Evolutionary conservation across 345 rosid species (phyloP), one percentile per base, ranked within the genome.

Genomic region (Viola odorata): DNA sequence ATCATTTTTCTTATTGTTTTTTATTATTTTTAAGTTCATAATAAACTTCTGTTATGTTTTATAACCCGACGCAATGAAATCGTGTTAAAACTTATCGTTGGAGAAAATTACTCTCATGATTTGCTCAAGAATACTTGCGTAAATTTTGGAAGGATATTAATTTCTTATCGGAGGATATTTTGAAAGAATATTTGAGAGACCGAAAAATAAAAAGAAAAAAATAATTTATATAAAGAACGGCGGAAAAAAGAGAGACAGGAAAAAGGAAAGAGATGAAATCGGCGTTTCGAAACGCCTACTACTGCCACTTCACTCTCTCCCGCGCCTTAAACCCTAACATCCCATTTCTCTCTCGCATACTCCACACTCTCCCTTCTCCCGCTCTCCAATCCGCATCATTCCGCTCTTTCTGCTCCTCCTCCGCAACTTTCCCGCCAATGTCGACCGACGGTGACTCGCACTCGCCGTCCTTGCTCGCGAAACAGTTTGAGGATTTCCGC

Each of bases 401-500:
- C 8, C 41, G 6, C 62, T 50, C 48, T 41, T 36, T 57, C 39
- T 17, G 41, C 53, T 47, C 49, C 2, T n/a, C 37, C 63, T 60
- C 52, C 53, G 12, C 66, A 23, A 51, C 57, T n/a, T 49, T 1
- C 63, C 16, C 32, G 32, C 32, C 85, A 38, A 92, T 92, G 96
- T 76, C 82, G 15, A 76, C 70, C 66, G 74, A 73, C 64, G 75
- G 77, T 41, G 88, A 71, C 6, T 68, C 58, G 12, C 55, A 65
- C 50, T 71, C 69, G 53, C 68, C 69, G 47, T 66, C 63, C 12
- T 55, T 70, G 8, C 75, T 94, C 12, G 94, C 86, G 79, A 81
- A 75, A 64, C 97, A 94, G 80, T 94, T 94, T 77, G 83, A 86
- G 72, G 79, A 41, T 61, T 80, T 94, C 69, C 88, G 97, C 15